Evolutionary conservation across 148 eudicot species (phyloP).

Genomic region (Rhododendron henanense): DNA sequence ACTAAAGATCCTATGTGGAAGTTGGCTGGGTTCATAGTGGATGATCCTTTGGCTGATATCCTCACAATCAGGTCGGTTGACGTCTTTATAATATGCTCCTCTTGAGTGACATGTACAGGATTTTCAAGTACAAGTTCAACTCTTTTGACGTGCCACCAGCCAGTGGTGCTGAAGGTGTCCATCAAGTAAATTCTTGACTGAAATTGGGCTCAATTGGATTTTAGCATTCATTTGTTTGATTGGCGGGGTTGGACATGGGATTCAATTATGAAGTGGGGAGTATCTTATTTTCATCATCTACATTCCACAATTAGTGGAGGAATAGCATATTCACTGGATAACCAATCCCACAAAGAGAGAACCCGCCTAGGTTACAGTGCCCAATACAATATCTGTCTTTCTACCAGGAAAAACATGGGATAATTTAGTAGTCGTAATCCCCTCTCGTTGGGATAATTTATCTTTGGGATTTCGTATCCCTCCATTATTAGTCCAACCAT

Average conservation of each 20-base stretch:
- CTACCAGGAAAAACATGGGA: neutral
- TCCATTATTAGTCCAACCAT: neutral
- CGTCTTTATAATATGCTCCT: neutral
- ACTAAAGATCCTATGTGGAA: slow-evolving; percentile 84
- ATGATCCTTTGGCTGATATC: slow-evolving; percentile 75
- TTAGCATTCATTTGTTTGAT: neutral
- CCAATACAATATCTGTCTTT: neutral
- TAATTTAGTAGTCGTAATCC: neutral
- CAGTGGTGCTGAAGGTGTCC: neutral
- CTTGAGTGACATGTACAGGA: neutral
- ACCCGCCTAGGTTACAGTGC: neutral
- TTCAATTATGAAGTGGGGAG: neutral
- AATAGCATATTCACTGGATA: neutral
- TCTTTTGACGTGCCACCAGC: neutral
- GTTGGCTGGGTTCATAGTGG: slow-evolving; percentile 82
- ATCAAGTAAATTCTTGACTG: neutral
- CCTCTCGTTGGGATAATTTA: neutral
- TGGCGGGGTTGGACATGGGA: neutral
- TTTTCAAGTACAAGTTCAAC: neutral
- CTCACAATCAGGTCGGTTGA: slow-evolving; percentile 56
- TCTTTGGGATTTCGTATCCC: neutral
- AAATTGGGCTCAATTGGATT: neutral
- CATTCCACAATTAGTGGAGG: neutral
- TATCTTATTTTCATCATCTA: neutral
- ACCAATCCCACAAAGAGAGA: neutral